Base-by-base conservation (phyloP, 2,329 filamentous ascomycete species). In the Xylariaceae sp. region DNA sequence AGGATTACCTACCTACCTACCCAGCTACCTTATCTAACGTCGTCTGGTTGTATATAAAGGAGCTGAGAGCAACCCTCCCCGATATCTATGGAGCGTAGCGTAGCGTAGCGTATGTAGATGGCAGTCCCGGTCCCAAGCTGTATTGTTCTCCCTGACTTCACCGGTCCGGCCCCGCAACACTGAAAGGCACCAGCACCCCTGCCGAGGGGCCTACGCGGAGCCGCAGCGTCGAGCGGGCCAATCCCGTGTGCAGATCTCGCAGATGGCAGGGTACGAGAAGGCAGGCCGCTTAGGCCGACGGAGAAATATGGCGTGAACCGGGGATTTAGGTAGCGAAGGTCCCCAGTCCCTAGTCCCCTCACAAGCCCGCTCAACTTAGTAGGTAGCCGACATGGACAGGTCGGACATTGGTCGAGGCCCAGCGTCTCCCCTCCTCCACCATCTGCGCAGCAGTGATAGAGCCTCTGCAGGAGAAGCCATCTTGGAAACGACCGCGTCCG, bases 161-260 rank as follows among this genome's bases (percentile, higher is more conserved):
- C 32, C 32, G 32, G 32, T 37, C 32, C 32, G 32, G 32, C 32
- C 32, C 32, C 32, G 12, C 32, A 26, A 26, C 4, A 7, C 32
- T 7, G n/a, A n/a, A n/a, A n/a, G n/a, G n/a, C n/a, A 16, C 3
- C 9, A 16, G 9, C 32, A 37, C 32, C 32, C 32, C 14, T 37
- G 32, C 32, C 32, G 32, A 37, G 5, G n/a, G n/a, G 32, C 32
- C 9, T 37, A 16, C 32, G 32, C 32, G 32, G 32, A 37, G 32
- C 32, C 32, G 32, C 32, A 37, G 32, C 9, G 9, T 12, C 12
- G 5, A 3, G 32, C 14, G 32, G 32, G 12, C 32, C 32, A 37
- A 37, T 37, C 32, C 57, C 54, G 50, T 20, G 46, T 50, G 60
- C 42, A 62, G 60, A 62, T 62, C 60, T 57, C 54, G 40, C 54